phyloP scores from a whole-genome alignment of 495 filamentous ascomycete species.

The Cercophora newfieldiana region DNA sequence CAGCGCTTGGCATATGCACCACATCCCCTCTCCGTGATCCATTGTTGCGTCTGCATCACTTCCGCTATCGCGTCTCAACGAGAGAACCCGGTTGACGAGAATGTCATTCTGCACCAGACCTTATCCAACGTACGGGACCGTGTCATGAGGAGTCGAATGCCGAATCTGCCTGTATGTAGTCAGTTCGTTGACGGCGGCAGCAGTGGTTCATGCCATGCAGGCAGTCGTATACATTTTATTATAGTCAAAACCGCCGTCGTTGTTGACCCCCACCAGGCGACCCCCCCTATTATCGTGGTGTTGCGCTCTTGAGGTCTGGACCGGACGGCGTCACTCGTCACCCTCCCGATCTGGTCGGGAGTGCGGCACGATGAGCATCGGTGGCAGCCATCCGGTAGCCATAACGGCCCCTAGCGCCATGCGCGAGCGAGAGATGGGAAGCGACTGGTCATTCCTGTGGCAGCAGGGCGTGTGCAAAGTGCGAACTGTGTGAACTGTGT shows the following conservation, averaged over 20 bases:
- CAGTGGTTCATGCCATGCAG: background rate
- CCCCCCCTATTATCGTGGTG: background rate
- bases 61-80: background rate
- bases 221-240: too few relatives aligned
- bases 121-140: background rate
- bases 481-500: background rate
- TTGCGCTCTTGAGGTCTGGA: background rate
- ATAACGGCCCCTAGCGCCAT: background rate
- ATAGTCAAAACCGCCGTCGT: background rate
- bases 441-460: background rate
- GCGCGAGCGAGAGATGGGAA: background rate
- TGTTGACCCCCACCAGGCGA: background rate
- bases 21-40: slow-evolving; percentile 1
- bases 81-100: slow-evolving; percentile 4
- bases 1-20: slow-evolving; percentile 11
- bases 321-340: background rate
- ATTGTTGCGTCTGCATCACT: background rate
- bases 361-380: background rate
- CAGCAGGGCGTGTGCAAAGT: background rate
- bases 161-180: background rate
- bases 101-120: background rate
- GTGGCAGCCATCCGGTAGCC: background rate
- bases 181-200: background rate
- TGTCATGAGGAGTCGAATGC: background rate
- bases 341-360: background rate